Evolutionary conservation across 148 eudicot genomes (phyloP).

Genomic region (Salicornia ramosissima): DNA sequence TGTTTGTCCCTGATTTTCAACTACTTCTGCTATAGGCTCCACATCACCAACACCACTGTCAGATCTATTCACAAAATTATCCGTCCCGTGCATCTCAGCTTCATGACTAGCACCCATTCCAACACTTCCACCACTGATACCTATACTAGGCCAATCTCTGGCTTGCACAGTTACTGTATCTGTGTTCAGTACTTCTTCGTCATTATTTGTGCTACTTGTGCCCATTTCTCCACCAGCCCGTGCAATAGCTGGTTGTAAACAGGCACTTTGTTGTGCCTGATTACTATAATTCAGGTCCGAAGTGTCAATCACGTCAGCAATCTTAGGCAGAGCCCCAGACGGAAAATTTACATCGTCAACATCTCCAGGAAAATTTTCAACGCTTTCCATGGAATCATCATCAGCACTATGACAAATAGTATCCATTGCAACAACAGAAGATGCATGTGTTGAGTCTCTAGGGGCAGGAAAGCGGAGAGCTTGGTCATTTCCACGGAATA

Average conservation of each 20-base stretch:
- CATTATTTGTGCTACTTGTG: conserved; percentile 88
- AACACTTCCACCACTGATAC: conserved; percentile 96
- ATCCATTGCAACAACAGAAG: conserved; percentile 98
- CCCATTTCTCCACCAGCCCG: conserved; percentile 81
- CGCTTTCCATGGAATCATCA: conserved; percentile 96
- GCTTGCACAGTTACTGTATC: conserved; percentile 75
- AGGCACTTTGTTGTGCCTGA: conserved; percentile 92
- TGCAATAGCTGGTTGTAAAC: conserved; percentile 54
- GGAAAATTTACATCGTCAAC: conserved; percentile 68
- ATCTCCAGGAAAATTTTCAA: conserved; percentile 87
- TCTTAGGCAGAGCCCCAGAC: conserved; percentile 42
- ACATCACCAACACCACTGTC: conserved; percentile 91
- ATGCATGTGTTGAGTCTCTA: conserved; percentile 74
- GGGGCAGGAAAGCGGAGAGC: conserved; percentile 45
- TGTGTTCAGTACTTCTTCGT: conserved; percentile 87
- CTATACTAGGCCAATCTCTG: conserved; percentile 82
- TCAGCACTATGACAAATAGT: conserved; percentile 62
- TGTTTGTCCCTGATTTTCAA: conserved; percentile 94
- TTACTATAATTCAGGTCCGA: conserved; percentile 83
- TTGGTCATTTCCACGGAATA: conserved; percentile 47
- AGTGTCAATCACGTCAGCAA: conserved; percentile 59
- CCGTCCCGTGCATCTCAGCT: conserved; percentile 95
- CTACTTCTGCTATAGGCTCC: conserved; percentile 82
- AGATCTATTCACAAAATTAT: conserved; percentile 70
- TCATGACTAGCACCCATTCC: conserved; percentile 99